A percentile compares a stretch with the other conserved stretches of the same genome.
Conservation (phyloP, 2,329 filamentous ascomycete species). For the Calonectria pseudoturangicola region DNA sequence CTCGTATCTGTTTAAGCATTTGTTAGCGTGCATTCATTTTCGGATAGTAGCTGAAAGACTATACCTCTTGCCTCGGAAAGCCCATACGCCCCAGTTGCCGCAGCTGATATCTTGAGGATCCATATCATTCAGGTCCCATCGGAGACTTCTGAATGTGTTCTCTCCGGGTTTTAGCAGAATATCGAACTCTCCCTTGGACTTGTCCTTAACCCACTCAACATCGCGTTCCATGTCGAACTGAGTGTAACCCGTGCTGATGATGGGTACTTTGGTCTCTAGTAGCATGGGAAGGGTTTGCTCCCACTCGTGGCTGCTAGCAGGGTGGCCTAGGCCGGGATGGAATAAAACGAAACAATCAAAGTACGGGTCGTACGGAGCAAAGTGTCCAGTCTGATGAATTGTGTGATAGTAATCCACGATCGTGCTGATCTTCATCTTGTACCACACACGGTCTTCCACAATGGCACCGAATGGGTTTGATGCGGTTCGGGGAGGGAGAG, state of each 20-base stretch:
- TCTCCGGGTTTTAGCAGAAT: slow-evolving; percentile 93
- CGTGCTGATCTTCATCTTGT: slow-evolving; percentile 96
- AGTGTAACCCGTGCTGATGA: slow-evolving; percentile 96
- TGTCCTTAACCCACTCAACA: slow-evolving; percentile 90
- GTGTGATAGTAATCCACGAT: slow-evolving; percentile 99
- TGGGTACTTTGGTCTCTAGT: slow-evolving; percentile 95
- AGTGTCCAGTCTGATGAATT: slow-evolving; percentile 91
- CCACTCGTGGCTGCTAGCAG: slow-evolving; percentile 96
- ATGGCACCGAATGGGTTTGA: slow-evolving; percentile 95
- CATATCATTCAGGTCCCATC: slow-evolving; percentile 97
- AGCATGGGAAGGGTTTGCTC: slow-evolving; percentile 90
- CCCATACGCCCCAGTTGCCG: slow-evolving; percentile 98
- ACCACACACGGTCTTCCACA: slow-evolving; percentile 91
- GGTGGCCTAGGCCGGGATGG: slow-evolving; percentile 96
- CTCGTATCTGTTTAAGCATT: slow-evolving; percentile 71
- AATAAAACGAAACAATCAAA: slow-evolving; percentile 98
- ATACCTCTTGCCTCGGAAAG: slow-evolving; percentile 96
- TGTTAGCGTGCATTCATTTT: slow-evolving; percentile 19
- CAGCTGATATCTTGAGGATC: slow-evolving; percentile 96
- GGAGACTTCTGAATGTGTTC: slow-evolving; percentile 93
- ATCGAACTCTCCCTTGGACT: slow-evolving; percentile 92
- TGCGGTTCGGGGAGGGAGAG: slow-evolving; percentile 88
- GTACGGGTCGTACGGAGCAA: slow-evolving; percentile 97
- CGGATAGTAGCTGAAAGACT: slow-evolving; percentile 53
- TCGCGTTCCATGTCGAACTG: slow-evolving; percentile 96